A percentile compares a stretch with the other conserved stretches of the same genome.
These are phyloP conservation scores for Moniliella sp. DNA, from an alignment of 1,284 basidiomycete genomes.

Conservation along the genomic window DNA sequence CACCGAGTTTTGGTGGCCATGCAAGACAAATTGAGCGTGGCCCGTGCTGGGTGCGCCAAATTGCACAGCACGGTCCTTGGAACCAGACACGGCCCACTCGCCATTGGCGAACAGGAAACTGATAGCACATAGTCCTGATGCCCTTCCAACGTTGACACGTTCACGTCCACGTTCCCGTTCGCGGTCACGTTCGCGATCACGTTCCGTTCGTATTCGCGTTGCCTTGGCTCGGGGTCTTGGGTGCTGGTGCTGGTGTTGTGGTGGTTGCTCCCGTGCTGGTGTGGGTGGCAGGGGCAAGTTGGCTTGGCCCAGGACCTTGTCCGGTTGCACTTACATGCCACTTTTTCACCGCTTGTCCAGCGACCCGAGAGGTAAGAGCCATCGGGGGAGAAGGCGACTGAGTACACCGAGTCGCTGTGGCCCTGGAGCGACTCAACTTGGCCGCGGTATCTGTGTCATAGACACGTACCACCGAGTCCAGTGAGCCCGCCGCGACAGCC, in stretches of 20 bases:
- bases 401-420: conserved; percentile 62
- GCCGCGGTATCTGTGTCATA: conserved; percentile 58
- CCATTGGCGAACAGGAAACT: conserved; percentile 60
- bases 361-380: conserved; percentile 52
- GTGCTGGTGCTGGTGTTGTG: conserved; percentile 53
- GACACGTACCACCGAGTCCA: conserved; percentile 63
- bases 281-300: too few species aligned
- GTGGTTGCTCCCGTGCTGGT: conserved; percentile 18
- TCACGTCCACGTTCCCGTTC: too few species aligned
- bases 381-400: conserved; percentile 66
- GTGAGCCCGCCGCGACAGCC: conserved; percentile 62
- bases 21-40: conserved; percentile 57
- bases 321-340: conserved; percentile 56
- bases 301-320: too few species aligned
- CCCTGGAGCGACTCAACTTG: conserved; percentile 54
- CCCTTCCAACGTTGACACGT: too few species aligned
- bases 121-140: conserved; percentile 54
- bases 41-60: conserved; percentile 55
- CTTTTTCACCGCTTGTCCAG: conserved; percentile 63
- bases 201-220: too few species aligned
- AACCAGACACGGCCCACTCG: conserved; percentile 68
- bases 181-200: too few species aligned
- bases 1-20: conserved; percentile 76
- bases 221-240: conserved; percentile 55
- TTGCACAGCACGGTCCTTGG: conserved; percentile 61